Base-by-base conservation (phyloP, 176 grass and related monocot species). In the Aegilops speltoides region DNA sequence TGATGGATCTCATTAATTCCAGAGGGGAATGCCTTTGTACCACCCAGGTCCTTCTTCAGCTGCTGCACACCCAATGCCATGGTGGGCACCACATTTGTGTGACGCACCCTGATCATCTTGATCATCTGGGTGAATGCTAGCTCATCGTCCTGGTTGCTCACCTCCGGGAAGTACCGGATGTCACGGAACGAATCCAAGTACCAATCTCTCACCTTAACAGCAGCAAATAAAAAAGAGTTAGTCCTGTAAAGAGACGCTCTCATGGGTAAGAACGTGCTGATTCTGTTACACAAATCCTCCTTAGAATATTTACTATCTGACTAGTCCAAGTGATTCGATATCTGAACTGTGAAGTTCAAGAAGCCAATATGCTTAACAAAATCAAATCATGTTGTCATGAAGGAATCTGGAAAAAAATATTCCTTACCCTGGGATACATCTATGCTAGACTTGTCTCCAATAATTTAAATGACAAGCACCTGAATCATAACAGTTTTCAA, bases 41-140 rank as follows among this genome's bases (percentile, higher is more conserved):
- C 90, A 14, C 86, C 70, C 81, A 95, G 38, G 64, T 98, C 96
- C 65, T 92, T 85, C 79, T 94, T 98, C 78, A 96, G 63, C 77
- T 98, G 96, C 68, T 95, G 96, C 34, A 98, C 86, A 43, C 96
- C 93, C 57, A 96, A 71, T 23, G 93, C 96, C 90, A 98, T 98
- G 9, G 96, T 87, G 22, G 96, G 93, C 68, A 98, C 93, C 26
- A 98, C 96, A 68, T 98, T 92, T 75, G 90, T 95, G 88, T 98
- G 96, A 25, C 93, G 87, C 60, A 98, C 93, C 80, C 88, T 94
- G 46, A 98, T 89, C 93, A 95, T 95, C 66, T 92, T 90, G 73
- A 95, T 98, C 90, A 92, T 98, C 73, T 91, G 31, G 22, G 93
- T 96, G 90, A 98, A 98, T 32, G 96, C 90, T 2, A 92, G 82